phyloP scores from a whole-genome alignment of 2,329 filamentous ascomycete species.

The Cladobotryum mycophilum region DNA sequence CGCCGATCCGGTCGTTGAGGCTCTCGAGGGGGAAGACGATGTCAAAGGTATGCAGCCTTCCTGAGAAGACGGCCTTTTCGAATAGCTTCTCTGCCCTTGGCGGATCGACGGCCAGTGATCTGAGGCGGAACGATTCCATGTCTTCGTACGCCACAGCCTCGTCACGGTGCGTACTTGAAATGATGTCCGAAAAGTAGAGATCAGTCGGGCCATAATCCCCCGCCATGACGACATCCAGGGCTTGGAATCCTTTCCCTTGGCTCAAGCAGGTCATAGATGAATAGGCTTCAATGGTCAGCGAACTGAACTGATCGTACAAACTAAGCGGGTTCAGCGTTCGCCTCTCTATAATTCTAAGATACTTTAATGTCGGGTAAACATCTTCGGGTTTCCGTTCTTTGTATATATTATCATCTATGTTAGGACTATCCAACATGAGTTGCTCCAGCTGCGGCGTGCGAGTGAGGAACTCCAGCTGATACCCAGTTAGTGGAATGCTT shows the following conservation, averaged over 20 bases:
- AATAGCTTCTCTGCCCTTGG: conserved; percentile 20
- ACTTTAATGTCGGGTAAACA: not conserved
- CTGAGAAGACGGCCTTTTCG: conserved; percentile 18
- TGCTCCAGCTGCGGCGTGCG: conserved; percentile 27
- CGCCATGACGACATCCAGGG: conserved; percentile 26
- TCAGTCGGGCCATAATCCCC: not conserved
- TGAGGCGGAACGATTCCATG: conserved; percentile 24
- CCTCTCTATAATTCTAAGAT: not conserved
- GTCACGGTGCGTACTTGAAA: not conserved
- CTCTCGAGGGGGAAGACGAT: conserved; percentile 28
- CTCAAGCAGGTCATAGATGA: not conserved
- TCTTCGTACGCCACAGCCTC: conserved; percentile 16
- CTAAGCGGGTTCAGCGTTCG: not conserved
- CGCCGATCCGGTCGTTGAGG: conserved; percentile 18
- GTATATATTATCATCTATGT: not conserved
- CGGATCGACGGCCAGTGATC: conserved; percentile 20
- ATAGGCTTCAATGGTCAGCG: not conserved
- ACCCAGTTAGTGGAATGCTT: conserved; percentile 8
- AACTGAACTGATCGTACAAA: not conserved
- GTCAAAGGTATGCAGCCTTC: conserved; percentile 29
- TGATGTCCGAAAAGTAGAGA: not conserved
- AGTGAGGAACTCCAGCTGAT: conserved; percentile 20
- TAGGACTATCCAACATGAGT: conserved; percentile 24
- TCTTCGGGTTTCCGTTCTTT: too few relatives aligned
- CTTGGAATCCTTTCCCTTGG: conserved; percentile 19